phyloP scores from a whole-genome alignment of 371 early-diverging fungal genomes.

The Haplosporangium sp. region DNA sequence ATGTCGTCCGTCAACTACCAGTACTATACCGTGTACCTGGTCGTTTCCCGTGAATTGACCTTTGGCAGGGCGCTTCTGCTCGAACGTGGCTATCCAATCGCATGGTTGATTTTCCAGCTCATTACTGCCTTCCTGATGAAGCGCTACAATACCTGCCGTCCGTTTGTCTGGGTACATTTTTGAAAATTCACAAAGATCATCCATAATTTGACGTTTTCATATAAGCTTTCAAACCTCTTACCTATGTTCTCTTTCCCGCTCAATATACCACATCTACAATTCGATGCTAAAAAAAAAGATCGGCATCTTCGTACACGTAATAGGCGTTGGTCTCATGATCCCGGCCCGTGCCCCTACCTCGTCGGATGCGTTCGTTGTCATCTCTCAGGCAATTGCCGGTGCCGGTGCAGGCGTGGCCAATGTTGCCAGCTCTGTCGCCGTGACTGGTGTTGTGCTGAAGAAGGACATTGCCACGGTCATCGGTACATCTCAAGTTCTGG shows the following conservation, averaged over 20 bases:
- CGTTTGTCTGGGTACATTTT: constrained; percentile 58
- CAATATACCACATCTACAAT: no score
- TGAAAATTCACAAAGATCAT: no score
- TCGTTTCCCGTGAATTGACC: constrained; percentile 57
- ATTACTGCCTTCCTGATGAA: constrained; percentile 56
- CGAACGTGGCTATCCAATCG: constrained; percentile 57
- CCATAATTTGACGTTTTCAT: no score
- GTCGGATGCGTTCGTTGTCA: constrained; percentile 57
- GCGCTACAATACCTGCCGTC: constrained; percentile 54
- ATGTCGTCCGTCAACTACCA: constrained; percentile 58
- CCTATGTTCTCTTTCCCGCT: no score
- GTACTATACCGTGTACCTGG: constrained; percentile 59
- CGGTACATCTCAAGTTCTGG: constrained; percentile 56
- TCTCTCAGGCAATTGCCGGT: constrained; percentile 59
- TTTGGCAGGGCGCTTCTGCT: constrained; percentile 43
- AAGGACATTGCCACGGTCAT: constrained; percentile 58
- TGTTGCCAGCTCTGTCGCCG: constrained; percentile 40
- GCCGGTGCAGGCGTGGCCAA: constrained; percentile 59
- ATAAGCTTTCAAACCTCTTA: no score
- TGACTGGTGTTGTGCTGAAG: constrained; percentile 38
- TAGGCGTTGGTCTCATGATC: constrained; percentile 64
- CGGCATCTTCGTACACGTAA: constrained; percentile 53
- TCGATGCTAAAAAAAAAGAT: no score
- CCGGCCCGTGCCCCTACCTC: constrained; percentile 57
- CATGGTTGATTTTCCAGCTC: constrained; percentile 53